These are phyloP conservation scores for Hortaea sp. DNA, from an alignment of 2,329 filamentous ascomycete genomes.

Conservation along the genomic window DNA sequence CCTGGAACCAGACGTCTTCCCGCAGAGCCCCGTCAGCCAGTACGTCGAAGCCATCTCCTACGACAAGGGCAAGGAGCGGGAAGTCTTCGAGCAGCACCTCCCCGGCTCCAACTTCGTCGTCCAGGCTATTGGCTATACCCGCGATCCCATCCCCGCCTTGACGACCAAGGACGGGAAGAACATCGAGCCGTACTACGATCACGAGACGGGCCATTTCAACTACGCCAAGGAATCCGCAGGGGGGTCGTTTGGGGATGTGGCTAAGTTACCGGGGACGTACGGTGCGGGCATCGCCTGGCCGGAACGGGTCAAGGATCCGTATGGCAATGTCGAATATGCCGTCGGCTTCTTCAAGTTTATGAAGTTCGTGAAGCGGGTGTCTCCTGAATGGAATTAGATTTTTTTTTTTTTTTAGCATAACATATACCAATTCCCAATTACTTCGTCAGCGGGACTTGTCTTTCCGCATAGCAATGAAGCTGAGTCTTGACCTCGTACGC, in stretches of 20 bases:
- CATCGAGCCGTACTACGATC: conserved; percentile 34
- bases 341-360: conserved; percentile 59
- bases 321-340: conserved; percentile 51
- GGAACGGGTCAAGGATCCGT: conserved; percentile 49
- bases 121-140: conserved; percentile 50
- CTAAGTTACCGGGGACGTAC: conserved; percentile 42
- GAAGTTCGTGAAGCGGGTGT: conserved; percentile 48
- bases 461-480: no score
- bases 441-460: no score
- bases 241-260: conserved; percentile 9
- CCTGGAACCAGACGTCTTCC: conserved; percentile 43
- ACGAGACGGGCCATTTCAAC: conserved; percentile 28
- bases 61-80: conserved; percentile 39
- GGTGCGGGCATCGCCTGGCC: conserved; percentile 57
- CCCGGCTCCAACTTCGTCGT: conserved; percentile 43
- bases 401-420: no score
- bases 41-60: conserved; percentile 31
- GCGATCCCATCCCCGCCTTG: conserved; percentile 41
- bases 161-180: conserved; percentile 22
- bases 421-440: no score
- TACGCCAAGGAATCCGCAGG: conserved; percentile 11
- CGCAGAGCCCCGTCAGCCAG: conserved; percentile 35
- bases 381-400: conserved; percentile 38
- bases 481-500: no score
- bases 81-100: conserved; percentile 38